Base-by-base conservation (phyloP, 352 stramenopile genomes). In the Phytophthora ohioensis region DNA sequence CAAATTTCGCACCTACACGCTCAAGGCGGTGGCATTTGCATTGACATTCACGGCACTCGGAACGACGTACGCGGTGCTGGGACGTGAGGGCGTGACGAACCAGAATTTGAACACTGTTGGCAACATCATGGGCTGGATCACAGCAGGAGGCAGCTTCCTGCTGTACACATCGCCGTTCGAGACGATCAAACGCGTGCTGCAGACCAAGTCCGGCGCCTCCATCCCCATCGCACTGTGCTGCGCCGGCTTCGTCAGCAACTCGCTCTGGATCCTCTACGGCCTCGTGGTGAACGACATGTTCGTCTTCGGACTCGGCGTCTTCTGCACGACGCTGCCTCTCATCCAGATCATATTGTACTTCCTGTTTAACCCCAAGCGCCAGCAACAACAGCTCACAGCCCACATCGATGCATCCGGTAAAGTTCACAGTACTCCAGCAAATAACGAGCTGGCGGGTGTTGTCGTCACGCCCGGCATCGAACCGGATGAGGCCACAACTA, bases 291-390 rank as follows among this genome's bases (percentile, higher is more conserved):
- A 43, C 59, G 75, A 85, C 72, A 68, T 69, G 72, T 75, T 85
- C 53, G 58, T 82, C 5, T 79, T 82, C 39, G 66, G 55, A 3
- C 74, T 81, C 3, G 73, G 77, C 15, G 62, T 72, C 39, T 69
- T 80, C 43, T 83, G 70, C 63, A 73, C 65, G 30, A 47, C 66
- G 21, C 55, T 80, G 31, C 78, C 72, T 15, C 39, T 73, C 30
- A 21, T 76, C 13, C 80, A 84, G 59, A 78, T 88, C 57, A 51
- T 67, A 27, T 56, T 86, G 27, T 84, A 82, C 60, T 52, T 79
- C n/a, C 35, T 80, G 2, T 84, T 78, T 57, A 67, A 59, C 47
- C 61, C 70, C 5, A 67, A 70, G 15, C 57, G 57, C 5, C 51
- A 52, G 49, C 61, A 64, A 49, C 43, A 52, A 45, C 61, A 64